A percentile compares a stretch with the other conserved stretches of the same genome.
phyloP scores from a whole-genome alignment of 2,329 filamentous ascomycete species.

The Pleomassaria siparia region DNA sequence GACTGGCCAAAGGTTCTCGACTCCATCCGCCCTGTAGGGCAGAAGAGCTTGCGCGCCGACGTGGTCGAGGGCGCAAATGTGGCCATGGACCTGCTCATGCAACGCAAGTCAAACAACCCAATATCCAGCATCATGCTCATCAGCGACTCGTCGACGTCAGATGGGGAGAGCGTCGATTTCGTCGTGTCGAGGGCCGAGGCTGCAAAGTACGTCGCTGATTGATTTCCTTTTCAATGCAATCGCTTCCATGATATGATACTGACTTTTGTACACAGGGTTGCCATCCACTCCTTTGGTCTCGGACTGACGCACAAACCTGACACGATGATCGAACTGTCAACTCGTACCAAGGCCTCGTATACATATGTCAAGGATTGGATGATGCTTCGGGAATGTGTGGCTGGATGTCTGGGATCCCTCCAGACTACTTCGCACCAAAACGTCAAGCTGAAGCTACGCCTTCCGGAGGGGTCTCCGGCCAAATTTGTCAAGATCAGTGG shows the following conservation, averaged over 20 bases:
- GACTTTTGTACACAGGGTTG: constrained; percentile 64
- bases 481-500: constrained; percentile 99
- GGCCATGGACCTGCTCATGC: constrained; percentile 98
- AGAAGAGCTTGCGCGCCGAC: constrained; percentile 94
- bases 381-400: constrained; percentile 97
- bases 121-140: constrained; percentile 95
- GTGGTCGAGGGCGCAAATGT: constrained; percentile 97
- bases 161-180: constrained; percentile 94
- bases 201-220: constrained; percentile 89
- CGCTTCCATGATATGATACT: constrained; percentile 11
- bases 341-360: constrained; percentile 92
- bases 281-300: constrained; percentile 94
- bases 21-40: constrained; percentile 88
- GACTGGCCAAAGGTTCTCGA: constrained; percentile 86
- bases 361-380: constrained; percentile 99
- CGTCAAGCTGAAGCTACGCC: constrained; percentile 88
- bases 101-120: constrained; percentile 92
- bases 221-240: constrained; percentile 10
- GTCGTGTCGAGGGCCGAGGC: constrained; percentile 95
- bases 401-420: constrained; percentile 86
- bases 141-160: constrained; percentile 93
- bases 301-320: constrained; percentile 98
- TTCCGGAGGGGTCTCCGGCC: constrained; percentile 94
- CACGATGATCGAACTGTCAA: constrained; percentile 97
- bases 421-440: constrained; percentile 98